phyloP scores from a whole-genome alignment of 2,329 filamentous ascomycete species.

The Moelleriella libera region DNA sequence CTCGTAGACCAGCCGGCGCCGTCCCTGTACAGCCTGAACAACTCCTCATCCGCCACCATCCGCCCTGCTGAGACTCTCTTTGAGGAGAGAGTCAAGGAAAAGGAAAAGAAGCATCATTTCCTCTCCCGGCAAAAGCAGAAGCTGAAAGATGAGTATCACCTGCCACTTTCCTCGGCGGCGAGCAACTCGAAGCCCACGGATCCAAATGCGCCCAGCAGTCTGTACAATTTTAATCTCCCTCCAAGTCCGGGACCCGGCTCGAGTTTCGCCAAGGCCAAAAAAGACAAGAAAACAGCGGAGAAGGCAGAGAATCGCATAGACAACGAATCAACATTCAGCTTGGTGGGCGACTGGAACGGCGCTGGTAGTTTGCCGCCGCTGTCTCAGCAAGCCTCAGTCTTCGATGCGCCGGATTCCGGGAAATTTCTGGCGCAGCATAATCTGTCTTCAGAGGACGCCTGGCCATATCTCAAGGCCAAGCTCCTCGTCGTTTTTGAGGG shows the following conservation, averaged over 20 bases:
- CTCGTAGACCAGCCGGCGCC: conserved; percentile 46
- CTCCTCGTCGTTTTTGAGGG: conserved; percentile 69
- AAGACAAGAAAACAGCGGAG: conserved; percentile 71
- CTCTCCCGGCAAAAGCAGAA: conserved; percentile 69
- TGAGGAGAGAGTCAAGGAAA: conserved; percentile 35
- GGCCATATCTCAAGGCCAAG: conserved; percentile 66
- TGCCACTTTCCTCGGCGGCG: conserved; percentile 60
- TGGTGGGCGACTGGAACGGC: conserved; percentile 35
- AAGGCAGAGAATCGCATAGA: conserved; percentile 38
- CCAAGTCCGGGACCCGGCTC: conserved; percentile 54
- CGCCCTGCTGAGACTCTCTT: conserved; percentile 42
- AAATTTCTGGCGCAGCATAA: conserved; percentile 49
- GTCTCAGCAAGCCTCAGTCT: conserved; percentile 27
- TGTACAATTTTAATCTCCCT: conserved; percentile 68
- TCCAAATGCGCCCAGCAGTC: conserved; percentile 57
- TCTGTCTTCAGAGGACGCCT: conserved; percentile 65
- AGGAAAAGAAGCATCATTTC: conserved; percentile 68
- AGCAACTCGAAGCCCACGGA: conserved; percentile 68
- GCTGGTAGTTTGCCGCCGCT: conserved; percentile 35
- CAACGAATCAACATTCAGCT: conserved; percentile 30
- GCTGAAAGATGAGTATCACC: conserved; percentile 57
- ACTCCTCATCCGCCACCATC: conserved; percentile 64
- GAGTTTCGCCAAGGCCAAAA: conserved; percentile 70
- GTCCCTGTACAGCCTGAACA: conserved; percentile 60
- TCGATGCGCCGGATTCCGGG: conserved; percentile 38